A percentile compares a stretch with the other conserved stretches of the same genome.
These are phyloP conservation scores for Trichomonas vaginalis DNA, from an alignment of 208 protist genomes.

Conservation along the genomic window DNA sequence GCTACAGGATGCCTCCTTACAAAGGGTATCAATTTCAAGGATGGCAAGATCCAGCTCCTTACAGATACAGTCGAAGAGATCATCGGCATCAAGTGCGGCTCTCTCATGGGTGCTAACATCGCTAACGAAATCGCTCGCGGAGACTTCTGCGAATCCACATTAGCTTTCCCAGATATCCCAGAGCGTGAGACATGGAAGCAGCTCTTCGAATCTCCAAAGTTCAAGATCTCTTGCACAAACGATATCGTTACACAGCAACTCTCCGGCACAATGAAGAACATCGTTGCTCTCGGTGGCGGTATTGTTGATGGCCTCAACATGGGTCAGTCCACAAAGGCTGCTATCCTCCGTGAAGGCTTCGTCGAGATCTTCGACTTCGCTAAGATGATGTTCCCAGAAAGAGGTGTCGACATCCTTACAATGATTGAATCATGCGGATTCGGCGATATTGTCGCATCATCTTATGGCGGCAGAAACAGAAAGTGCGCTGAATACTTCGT, in stretches of 20 bases:
- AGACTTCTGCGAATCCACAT: not conserved
- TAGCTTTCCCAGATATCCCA: not conserved
- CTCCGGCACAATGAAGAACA: conserved; percentile 34
- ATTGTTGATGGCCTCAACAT: conserved; percentile 26
- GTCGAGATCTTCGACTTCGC: conserved; percentile 21
- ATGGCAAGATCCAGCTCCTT: conserved; percentile 15
- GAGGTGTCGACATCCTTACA: conserved; percentile 13
- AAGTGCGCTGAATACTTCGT: conserved; percentile 43
- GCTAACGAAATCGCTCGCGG: conserved; percentile 28
- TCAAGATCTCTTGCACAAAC: not conserved
- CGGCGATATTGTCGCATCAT: conserved; percentile 37
- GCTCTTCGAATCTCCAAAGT: not conserved
- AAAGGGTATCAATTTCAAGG: not conserved
- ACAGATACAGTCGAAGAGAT: conserved; percentile 19
- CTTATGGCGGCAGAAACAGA: conserved; percentile 43
- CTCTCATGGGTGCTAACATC: conserved; percentile 31
- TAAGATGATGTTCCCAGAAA: not conserved
- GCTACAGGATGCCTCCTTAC: not conserved
- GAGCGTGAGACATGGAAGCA: not conserved
- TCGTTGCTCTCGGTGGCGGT: conserved; percentile 30
- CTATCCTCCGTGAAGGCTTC: conserved; percentile 30
- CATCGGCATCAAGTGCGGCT: not conserved
- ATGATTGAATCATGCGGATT: conserved; percentile 32
- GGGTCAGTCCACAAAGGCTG: conserved; percentile 36
- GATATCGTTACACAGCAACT: conserved; percentile 16